Conservation (phyloP, 139 green algal species). For the Volvox reticuliferus region DNA sequence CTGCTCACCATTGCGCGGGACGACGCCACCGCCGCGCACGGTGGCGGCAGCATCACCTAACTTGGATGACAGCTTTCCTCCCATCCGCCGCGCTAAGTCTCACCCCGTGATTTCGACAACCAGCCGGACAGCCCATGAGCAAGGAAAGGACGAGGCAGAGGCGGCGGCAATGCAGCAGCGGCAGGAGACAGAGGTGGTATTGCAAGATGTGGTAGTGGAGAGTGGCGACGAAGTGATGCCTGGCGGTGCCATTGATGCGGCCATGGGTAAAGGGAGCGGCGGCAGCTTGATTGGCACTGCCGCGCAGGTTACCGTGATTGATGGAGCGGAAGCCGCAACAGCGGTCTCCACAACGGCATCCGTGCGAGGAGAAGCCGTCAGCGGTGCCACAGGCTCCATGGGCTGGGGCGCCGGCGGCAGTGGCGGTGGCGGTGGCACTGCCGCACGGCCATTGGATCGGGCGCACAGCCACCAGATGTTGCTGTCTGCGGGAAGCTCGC, state of each 20-base stretch:
- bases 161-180: neutral
- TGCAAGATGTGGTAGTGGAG: neutral
- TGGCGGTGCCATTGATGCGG: neutral
- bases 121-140: neutral
- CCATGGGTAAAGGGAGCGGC: neutral
- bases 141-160: neutral
- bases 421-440: neutral
- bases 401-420: neutral
- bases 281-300: neutral
- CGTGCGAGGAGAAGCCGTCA: no score
- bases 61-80: neutral
- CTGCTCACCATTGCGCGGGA: neutral
- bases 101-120: slow-evolving; percentile 2
- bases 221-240: no score
- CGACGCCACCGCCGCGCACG: neutral
- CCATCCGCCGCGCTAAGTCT: neutral
- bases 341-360: no score
- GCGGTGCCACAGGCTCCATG: no score
- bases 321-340: neutral
- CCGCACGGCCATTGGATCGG: neutral
- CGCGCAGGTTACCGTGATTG: neutral
- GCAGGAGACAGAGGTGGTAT: neutral
- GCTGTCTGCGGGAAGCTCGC: neutral
- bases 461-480: neutral
- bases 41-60: neutral